These are phyloP conservation scores for Aspergillus nomiae DNA, from an alignment of 2,329 filamentous ascomycete species.

Conservation along the genomic window DNA sequence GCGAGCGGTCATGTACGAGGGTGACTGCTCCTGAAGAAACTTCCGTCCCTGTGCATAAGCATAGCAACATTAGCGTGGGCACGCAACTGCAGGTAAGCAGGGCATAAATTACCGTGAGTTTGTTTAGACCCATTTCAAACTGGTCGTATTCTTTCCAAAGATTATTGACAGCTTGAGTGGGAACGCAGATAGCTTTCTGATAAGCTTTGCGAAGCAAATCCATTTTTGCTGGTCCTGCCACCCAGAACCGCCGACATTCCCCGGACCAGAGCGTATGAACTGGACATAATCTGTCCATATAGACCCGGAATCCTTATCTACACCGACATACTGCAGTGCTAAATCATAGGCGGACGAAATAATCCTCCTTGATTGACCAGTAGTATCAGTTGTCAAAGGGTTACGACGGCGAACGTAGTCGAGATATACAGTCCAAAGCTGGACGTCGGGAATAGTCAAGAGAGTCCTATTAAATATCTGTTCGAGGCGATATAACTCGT, in stretches of 20 bases:
- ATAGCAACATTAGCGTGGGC: slow-evolving; percentile 11
- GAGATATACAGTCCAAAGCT: slow-evolving; percentile 89
- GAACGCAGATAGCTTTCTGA: slow-evolving; percentile 83
- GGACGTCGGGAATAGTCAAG: slow-evolving; percentile 75
- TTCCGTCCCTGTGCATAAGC: slow-evolving; percentile 72
- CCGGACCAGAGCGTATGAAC: slow-evolving; percentile 86
- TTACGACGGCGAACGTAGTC: slow-evolving; percentile 93
- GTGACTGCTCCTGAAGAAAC: slow-evolving; percentile 88
- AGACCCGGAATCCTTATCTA: slow-evolving; percentile 84
- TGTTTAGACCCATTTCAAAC: slow-evolving; percentile 93
- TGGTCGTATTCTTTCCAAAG: slow-evolving; percentile 98
- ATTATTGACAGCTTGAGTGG: slow-evolving; percentile 77
- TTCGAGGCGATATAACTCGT: slow-evolving; percentile 79
- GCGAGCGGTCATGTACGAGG: slow-evolving; percentile 93
- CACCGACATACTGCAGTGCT: slow-evolving; percentile 83
- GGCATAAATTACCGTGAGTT: slow-evolving; percentile 67
- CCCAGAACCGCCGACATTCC: slow-evolving; percentile 76
- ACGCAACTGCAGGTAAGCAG: neutral
- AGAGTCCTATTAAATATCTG: slow-evolving; percentile 81
- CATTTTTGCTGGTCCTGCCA: slow-evolving; percentile 99
- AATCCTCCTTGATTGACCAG: slow-evolving; percentile 72
- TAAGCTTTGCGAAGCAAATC: slow-evolving; percentile 89
- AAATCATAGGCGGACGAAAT: slow-evolving; percentile 90
- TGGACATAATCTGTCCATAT: slow-evolving; percentile 96
- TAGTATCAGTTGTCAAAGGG: slow-evolving; percentile 78